Percentiles rank a stretch among this genome's conserved stretches.
Evolutionary conservation across 345 rosid species (phyloP).

Genomic region (Citrus medica): DNA sequence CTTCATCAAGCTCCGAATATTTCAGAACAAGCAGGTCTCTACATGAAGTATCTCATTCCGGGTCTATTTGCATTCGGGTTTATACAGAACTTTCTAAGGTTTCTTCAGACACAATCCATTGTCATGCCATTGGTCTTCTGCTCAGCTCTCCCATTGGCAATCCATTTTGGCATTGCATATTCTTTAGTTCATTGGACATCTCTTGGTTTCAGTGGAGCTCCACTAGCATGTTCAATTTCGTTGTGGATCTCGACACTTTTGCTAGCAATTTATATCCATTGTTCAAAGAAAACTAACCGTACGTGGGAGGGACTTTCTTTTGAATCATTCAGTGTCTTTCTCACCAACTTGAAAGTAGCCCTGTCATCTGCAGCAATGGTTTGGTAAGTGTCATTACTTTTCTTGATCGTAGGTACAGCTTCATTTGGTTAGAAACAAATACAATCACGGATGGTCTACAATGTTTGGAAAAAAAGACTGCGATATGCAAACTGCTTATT

Average conservation of each 20-base stretch:
- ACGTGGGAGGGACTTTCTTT: slow-evolving; percentile 63
- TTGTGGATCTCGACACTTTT: slow-evolving; percentile 51
- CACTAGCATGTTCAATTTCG: slow-evolving; percentile 68
- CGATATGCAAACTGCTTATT: not conserved
- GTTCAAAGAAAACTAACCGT: slow-evolving; percentile 33
- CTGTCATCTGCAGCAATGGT: slow-evolving; percentile 77
- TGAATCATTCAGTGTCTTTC: slow-evolving; percentile 33
- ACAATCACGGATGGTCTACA: not conserved
- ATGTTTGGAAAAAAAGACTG: not conserved
- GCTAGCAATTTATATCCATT: slow-evolving; percentile 41
- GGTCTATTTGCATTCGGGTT: slow-evolving; percentile 65
- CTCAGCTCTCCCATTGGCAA: slow-evolving; percentile 37
- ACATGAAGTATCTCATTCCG: slow-evolving; percentile 58
- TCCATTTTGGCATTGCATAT: slow-evolving; percentile 49
- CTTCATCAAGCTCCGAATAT: slow-evolving; percentile 59
- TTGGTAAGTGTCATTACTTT: slow-evolving; percentile 41
- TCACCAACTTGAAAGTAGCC: slow-evolving; percentile 41
- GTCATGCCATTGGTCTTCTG: slow-evolving; percentile 43
- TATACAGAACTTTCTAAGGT: slow-evolving; percentile 65
- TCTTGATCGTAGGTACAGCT: no score
- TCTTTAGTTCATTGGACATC: slow-evolving; percentile 36
- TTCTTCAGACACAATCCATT: slow-evolving; percentile 76
- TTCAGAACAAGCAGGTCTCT: slow-evolving; percentile 50
- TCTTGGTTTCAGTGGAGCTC: slow-evolving; percentile 63
- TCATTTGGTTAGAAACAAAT: no score